Evolutionary conservation across 257 asterid species (phyloP), one percentile per base, ranked within the genome.

Genomic region (Marsdenia floribunda): DNA sequence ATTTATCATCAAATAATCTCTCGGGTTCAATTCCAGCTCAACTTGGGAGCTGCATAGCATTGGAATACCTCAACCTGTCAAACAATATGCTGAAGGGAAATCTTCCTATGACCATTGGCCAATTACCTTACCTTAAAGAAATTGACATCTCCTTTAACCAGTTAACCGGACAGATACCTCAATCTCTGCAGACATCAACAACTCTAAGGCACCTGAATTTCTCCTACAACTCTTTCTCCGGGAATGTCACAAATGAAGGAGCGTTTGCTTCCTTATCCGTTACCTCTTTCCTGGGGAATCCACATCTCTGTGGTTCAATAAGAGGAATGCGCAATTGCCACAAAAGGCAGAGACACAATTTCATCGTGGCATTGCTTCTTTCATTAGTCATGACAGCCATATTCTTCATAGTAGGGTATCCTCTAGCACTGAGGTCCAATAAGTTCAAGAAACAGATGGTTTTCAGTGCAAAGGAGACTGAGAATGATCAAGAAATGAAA

Each of bases 11-110:
- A 2, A 92, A 92, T 79, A 82, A 81, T 53, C 86, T 92, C 15
- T 86, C 96, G 0, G 79, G 91, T 22, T 9, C 82, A 0, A 75
- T 90, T 50, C 97, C 96, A 63, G 76, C 93, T 21, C 97, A 90
- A 63, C 88, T 90, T n/a, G 96, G 89, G 11, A 90, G 92, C 83
- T 92, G 97, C 83, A 83, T 90, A 67, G 96, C 97, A 26, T 87
- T 92, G 2, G 96, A 90, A 76, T 53, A 66, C 74, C 85, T 92
- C 63, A 90, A 88, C 53, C 67, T 87, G 0, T 90, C 97, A 0
- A 49, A 52, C 7, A 92, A 92, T 49, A 15, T 49, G 6, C 70
- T 90, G 9, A 80, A 82, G 80, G 97, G 93, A 12, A 49, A 77
- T 65, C 81, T 92, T 24, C 94, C 97, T 3, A 76, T 26, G 6